Conservation (phyloP, 192 early-diverging fungal genomes). For the Mortierella antarctica region DNA sequence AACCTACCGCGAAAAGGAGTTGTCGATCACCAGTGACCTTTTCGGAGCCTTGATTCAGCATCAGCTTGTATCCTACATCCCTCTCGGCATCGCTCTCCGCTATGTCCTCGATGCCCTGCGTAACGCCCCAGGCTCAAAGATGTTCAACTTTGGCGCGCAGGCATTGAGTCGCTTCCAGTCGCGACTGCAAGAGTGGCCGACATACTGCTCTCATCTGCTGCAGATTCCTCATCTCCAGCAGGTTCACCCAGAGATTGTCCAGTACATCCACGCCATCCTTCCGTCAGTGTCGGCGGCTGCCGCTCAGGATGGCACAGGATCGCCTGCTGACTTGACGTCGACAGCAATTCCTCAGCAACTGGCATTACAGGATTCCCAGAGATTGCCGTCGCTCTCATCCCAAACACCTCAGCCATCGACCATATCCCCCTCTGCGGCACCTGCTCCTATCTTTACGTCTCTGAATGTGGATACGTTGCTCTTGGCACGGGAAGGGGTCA, state of each 20-base stretch:
- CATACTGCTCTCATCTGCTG: constrained; percentile 84
- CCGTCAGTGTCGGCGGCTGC: constrained; percentile 41
- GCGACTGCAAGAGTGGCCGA: constrained; percentile 90
- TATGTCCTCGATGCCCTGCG: constrained; percentile 91
- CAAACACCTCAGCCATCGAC: neutral
- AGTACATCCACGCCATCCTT: constrained; percentile 65
- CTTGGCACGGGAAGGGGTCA: constrained; percentile 57
- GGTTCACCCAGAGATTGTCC: constrained; percentile 77
- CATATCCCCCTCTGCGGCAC: neutral
- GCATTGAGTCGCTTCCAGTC: constrained; percentile 86
- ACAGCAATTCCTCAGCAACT: constrained; percentile 26
- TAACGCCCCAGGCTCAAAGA: constrained; percentile 78
- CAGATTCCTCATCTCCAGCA: constrained; percentile 88
- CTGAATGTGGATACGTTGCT: constrained; percentile 67
- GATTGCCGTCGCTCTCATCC: neutral
- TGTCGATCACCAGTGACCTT: constrained; percentile 87
- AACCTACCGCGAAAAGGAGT: constrained; percentile 93
- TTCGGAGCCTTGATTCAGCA: constrained; percentile 93
- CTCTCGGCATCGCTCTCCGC: constrained; percentile 88
- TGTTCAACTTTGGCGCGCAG: constrained; percentile 92
- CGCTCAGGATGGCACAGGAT: constrained; percentile 36
- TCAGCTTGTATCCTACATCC: constrained; percentile 82
- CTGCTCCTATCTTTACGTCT: constrained; percentile 69
- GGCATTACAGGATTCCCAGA: constrained; percentile 14
- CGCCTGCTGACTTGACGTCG: constrained; percentile 34